Conservation (phyloP, 2,329 filamentous ascomycete species). For the Kalmusia sp. region DNA sequence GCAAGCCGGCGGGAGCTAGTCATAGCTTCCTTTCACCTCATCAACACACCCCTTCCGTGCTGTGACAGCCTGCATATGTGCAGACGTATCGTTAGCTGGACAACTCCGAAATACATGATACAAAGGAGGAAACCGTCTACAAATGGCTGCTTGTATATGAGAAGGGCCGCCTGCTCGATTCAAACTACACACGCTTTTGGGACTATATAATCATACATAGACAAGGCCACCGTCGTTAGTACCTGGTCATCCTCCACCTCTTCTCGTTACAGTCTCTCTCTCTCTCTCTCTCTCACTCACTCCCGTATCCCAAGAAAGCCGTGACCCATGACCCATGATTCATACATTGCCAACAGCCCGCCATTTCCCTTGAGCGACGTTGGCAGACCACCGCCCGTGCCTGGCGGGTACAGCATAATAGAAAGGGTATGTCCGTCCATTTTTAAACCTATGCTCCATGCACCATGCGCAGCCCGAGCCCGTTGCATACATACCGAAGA, state of each 20-base stretch:
- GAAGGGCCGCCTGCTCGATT: slow-evolving; percentile 20
- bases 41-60: slow-evolving; percentile 4
- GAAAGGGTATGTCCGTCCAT: slow-evolving; percentile 33
- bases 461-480: slow-evolving; percentile 32
- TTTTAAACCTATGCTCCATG: slow-evolving; percentile 40
- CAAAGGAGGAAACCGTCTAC: too few relatives aligned
- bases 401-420: slow-evolving; percentile 28
- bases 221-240: slow-evolving; percentile 42
- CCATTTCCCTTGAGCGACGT: slow-evolving; percentile 14
- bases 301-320: slow-evolving; percentile 14
- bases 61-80: not conserved
- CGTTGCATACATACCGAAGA: slow-evolving; percentile 10
- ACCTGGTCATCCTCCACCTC: slow-evolving; percentile 19
- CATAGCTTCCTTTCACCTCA: slow-evolving; percentile 43
- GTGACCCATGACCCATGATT: slow-evolving; percentile 35
- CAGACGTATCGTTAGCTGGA: too few relatives aligned
- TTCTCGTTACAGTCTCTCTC: slow-evolving; percentile 7
- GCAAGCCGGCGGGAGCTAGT: slow-evolving; percentile 21
- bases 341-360: slow-evolving; percentile 33
- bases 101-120: too few relatives aligned
- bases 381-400: slow-evolving; percentile 2
- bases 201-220: slow-evolving; percentile 48
- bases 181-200: slow-evolving; percentile 30
- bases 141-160: slow-evolving; percentile 2
- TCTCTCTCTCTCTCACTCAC: slow-evolving; percentile 8